These are phyloP conservation scores for Boletus reticulatus DNA, from an alignment of 768 basidiomycete genomes.

Conservation along the genomic window DNA sequence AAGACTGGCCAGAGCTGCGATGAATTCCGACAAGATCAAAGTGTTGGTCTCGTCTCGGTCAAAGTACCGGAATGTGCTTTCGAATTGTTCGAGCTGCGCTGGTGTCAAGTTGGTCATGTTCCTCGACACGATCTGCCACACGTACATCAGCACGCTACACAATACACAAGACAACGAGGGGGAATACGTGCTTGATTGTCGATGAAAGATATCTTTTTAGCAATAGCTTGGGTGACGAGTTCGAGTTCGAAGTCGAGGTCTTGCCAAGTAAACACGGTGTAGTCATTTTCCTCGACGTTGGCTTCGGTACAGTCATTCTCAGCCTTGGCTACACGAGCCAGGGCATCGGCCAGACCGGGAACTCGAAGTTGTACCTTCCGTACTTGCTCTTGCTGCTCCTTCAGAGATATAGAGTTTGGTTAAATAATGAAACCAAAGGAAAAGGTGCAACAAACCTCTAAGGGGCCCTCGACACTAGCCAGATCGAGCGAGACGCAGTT, in stretches of 20 bases:
- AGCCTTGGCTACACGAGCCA: constrained; percentile 55
- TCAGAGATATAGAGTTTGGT: constrained; percentile 2
- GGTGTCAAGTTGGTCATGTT: constrained; percentile 95
- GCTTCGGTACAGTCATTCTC: constrained; percentile 80
- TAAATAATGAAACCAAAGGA: constrained; percentile 5
- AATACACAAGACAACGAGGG: not conserved
- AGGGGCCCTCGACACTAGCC: constrained; percentile 68
- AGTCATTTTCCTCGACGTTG: constrained; percentile 97
- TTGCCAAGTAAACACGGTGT: constrained; percentile 85
- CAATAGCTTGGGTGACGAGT: constrained; percentile 73
- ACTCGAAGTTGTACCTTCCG: constrained; percentile 64
- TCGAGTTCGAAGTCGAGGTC: constrained; percentile 90
- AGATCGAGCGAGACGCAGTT: constrained; percentile 68
- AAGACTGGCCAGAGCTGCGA: constrained; percentile 91
- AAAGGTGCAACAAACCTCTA: constrained; percentile 53
- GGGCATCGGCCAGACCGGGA: constrained; percentile 56
- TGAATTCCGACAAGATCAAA: constrained; percentile 79
- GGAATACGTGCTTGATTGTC: constrained; percentile 79
- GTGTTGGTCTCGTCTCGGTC: constrained; percentile 93
- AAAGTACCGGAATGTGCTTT: constrained; percentile 96
- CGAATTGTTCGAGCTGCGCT: constrained; percentile 94
- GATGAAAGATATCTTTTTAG: constrained; percentile 91
- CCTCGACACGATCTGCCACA: constrained; percentile 79
- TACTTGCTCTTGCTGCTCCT: constrained; percentile 76
- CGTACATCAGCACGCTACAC: constrained; percentile 10